Percentiles rank a stretch among this genome's conserved stretches.
phyloP scores from a whole-genome alignment of 768 basidiomycete genomes.

The Tulasnella sp. region DNA sequence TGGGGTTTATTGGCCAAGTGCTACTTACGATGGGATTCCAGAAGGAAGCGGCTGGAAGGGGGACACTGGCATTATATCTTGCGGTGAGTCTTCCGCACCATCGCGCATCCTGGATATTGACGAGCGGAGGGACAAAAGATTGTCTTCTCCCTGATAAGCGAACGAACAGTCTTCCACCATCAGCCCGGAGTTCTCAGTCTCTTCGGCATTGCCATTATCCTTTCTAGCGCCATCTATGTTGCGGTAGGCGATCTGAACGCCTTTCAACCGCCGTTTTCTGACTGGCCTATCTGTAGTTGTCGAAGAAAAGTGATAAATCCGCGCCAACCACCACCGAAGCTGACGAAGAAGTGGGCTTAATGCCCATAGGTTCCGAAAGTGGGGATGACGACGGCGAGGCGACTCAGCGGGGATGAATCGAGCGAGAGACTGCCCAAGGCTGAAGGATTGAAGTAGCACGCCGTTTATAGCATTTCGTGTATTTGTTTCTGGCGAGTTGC shows the following conservation, averaged over 20 bases:
- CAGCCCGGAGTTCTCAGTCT: conserved; percentile 12
- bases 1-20: conserved; percentile 26
- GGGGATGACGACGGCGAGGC: conserved; percentile 13
- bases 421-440: not conserved
- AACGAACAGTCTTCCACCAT: conserved; percentile 18
- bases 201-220: conserved; percentile 15
- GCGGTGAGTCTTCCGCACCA: not conserved
- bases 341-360: conserved; percentile 27
- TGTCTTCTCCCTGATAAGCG: conserved; percentile 22
- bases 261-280: not conserved
- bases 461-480: not conserved
- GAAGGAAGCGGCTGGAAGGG: conserved; percentile 28
- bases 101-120: not conserved
- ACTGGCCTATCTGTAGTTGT: not conserved
- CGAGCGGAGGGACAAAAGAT: not conserved
- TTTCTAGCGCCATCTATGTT: conserved; percentile 22
- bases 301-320: not conserved
- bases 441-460: not conserved
- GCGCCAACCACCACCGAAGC: not conserved
- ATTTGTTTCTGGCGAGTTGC: not conserved
- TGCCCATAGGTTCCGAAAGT: not conserved
- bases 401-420: not conserved
- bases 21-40: conserved; percentile 25
- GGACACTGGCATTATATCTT: conserved; percentile 22
- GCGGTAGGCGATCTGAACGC: not conserved